Base-by-base conservation (phyloP, 2,329 filamentous ascomycete genomes). In the Cercospora berteroae region DNA sequence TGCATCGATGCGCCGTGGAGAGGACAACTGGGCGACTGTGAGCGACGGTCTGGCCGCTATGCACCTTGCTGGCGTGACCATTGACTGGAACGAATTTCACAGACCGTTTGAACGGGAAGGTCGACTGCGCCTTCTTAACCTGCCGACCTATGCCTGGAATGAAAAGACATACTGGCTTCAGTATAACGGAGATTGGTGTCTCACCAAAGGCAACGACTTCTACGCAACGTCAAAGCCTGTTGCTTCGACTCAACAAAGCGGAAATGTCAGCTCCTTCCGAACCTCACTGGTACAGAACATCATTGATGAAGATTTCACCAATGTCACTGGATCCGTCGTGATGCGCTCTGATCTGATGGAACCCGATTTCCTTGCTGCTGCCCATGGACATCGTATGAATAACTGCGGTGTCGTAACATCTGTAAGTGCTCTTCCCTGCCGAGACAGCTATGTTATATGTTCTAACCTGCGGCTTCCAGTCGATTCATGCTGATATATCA, bases 11-110 rank as follows among this genome's bases (percentile, higher is more conserved):
- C 69, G 66, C 9, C 67, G 65, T 13, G 50, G 52, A 5, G 60
- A 68, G 33, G 56, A 63, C 18, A 50, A 66, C 55, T 88, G 85
- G 80, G 83, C 81, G 70, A 86, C 84, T 0, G 74, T 90, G 2
- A 78, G 82, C 3, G 70, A 75, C 4, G 84, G 77, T 61, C 74
- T 88, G 39, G 80, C 80, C 62, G 78, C 81, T 0, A 78, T 91
- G 0, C 84, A 91, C 74, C 75, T 75, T 1, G 80, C 79, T 1
- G 89, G 88, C 0, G 71, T 88, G 1, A 77, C 82, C 4, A 77
- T 91, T 23, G 79, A 87, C 70, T 92, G 88, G 87, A 82, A 84
- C 58, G 87, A 88, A 74, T 88, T 84, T 70, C 78, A 84, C 29
- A 76, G 75, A 77, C 12, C 83, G 79, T 81, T 81, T 31, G 52